Evolutionary conservation across 2,329 filamentous ascomycete species (phyloP), one percentile per base, ranked within the genome.

Genomic region (Colletotrichum filicis): DNA sequence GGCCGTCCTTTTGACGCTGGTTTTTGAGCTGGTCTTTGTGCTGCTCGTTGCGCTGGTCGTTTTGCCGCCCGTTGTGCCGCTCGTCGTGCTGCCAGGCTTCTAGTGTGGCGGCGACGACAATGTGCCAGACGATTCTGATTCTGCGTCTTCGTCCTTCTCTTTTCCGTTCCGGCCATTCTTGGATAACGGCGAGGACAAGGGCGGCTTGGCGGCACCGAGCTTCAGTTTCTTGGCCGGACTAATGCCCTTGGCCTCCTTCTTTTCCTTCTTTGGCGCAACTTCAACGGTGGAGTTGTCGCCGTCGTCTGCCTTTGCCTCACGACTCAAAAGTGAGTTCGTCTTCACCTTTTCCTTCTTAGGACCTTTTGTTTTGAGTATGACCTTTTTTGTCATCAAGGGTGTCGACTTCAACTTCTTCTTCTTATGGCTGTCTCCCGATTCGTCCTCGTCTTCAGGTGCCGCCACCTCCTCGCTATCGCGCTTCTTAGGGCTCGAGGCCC

Each of bases 341-440:
- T 89, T 90, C 68, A 85, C 80, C 79, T 88, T 89, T 22, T 90
- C 88, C 81, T 90, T 90, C 79, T 90, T 90, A 11, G 82, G 78
- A 8, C 77, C 79, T 77, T 89, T 89, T 30, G 86, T 85, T 82
- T 91, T 91, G 58, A 90, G 80, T 37, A 89, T 85, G 70, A 90
- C 83, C 80, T 90, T 90, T 80, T 89, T 90, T 55, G 86, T 84
- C 59, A 83, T 80, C 22, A 61, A 53, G 78, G 73, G 77, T 69
- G 81, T 83, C 9, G 85, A 79, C 81, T 90, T 91, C 71, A 87
- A 77, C 81, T 88, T 89, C 85, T 91, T 91, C 84, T 90, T 91
- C 83, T 89, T 90, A 77, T 83, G 85, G 68, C 80, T 82, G 35
- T 84, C 82, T 72, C 89, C 87, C 19, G 87, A 86, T 30, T 88